Base-by-base conservation (phyloP, 805 yeast genomes). In the Yamadazyma phyllophila region DNA sequence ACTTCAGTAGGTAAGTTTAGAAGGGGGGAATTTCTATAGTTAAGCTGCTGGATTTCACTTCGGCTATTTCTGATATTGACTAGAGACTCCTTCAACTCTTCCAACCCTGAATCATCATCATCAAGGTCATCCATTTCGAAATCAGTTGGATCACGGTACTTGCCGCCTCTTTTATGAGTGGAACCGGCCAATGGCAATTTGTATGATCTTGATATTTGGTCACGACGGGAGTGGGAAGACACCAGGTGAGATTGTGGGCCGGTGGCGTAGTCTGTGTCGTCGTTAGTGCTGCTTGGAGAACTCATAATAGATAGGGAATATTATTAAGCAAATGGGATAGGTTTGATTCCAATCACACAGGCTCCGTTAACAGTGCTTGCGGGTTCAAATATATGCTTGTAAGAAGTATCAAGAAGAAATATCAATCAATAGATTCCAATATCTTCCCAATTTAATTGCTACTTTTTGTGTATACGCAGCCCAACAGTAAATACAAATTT, bases 1-100 rank as follows among this genome's bases (percentile, higher is more conserved):
- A 86, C 79, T 62, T 80, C 84, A 0, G 83, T 78, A 7, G 84
- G 84, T 40, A 80, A 60, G 39, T 69, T 70, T 14, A 73, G 62
- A 39, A 79, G 67, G 16, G 73, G 73, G 7, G 74, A 66, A 48
- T 66, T 61, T 44, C 49, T 53, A 45, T 56, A 46, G 41, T 55
- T 54, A 31, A 52, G 43, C 41, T 49, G 48, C 50, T 59, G 66
- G 36, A 63, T 60, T 43, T 57, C 57, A 36, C 56, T 52, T 14
- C 56, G 49, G 12, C 51, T 50, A 31, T 68, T 56, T 29, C 72
- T 52, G 41, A 58, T 59, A 39, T 44, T 46, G 17, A 69, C 56
- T 32, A 71, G 59, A 29, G 72, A 58, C 34, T 63, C 64, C 36
- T 62, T 61, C 44, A 71, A 50, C 36, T 71, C 74, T 37, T 59